Conservation (phyloP, 805 yeast genomes). For the Diddensiella transvaalensis region DNA sequence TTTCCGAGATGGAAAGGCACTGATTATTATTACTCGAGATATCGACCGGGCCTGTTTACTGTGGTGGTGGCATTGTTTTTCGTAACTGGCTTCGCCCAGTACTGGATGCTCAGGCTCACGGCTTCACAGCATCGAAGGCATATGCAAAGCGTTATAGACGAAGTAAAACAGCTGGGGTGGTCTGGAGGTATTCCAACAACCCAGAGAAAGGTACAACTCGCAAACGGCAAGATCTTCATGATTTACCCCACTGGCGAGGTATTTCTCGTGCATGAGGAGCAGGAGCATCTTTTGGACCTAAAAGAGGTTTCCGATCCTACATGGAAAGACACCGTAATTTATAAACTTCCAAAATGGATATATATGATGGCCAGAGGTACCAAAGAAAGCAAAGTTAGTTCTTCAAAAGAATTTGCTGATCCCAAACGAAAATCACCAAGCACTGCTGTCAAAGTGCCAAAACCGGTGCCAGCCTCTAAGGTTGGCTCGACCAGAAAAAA, state of each 20-base stretch:
- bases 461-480: slow-evolving; percentile 20
- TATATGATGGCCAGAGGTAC: slow-evolving; percentile 20
- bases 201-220: slow-evolving; percentile 25
- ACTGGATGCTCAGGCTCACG: slow-evolving; percentile 49
- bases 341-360: slow-evolving; percentile 25
- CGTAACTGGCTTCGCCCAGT: slow-evolving; percentile 56
- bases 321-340: slow-evolving; percentile 33
- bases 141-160: slow-evolving; percentile 36
- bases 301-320: slow-evolving; percentile 32
- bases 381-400: no score
- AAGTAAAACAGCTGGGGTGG: slow-evolving; percentile 33
- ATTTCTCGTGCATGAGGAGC: slow-evolving; percentile 29
- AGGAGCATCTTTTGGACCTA: slow-evolving; percentile 30
- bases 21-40: slow-evolving; percentile 59
- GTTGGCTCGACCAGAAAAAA: slow-evolving; percentile 20
- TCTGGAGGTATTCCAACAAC: slow-evolving; percentile 28
- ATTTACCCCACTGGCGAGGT: slow-evolving; percentile 36
- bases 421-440: slow-evolving; percentile 1
- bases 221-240: slow-evolving; percentile 31
- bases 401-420: slow-evolving; percentile 10
- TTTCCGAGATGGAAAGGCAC: slow-evolving; percentile 80
- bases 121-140: slow-evolving; percentile 55
- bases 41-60: slow-evolving; percentile 59
- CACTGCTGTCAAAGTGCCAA: slow-evolving; percentile 16
- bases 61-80: slow-evolving; percentile 50